Conservation (phyloP, 2,329 filamentous ascomycete genomes). For the Penicillium sp. region DNA sequence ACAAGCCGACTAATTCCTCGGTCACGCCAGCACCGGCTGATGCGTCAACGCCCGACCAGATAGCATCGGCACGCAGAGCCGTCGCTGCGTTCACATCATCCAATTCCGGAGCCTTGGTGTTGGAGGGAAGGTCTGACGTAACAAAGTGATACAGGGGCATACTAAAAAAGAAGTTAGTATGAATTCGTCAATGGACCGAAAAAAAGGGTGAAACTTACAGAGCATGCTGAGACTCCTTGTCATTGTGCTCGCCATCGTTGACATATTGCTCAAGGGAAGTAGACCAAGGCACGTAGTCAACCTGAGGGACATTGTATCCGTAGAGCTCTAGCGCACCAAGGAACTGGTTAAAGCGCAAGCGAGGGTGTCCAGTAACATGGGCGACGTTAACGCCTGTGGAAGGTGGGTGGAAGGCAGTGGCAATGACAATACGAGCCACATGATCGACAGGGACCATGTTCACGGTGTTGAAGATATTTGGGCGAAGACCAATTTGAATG, state of each 20-base stretch:
- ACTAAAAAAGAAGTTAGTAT: constrained; percentile 26
- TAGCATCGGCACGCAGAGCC: constrained; percentile 63
- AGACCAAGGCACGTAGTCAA: constrained; percentile 69
- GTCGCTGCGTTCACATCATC: constrained; percentile 68
- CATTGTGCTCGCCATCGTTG: constrained; percentile 55
- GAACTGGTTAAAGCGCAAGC: constrained; percentile 75
- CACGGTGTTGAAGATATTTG: constrained; percentile 79
- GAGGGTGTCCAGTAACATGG: constrained; percentile 77
- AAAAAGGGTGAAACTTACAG: constrained; percentile 46
- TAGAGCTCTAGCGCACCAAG: constrained; percentile 69
- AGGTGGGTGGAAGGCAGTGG: constrained; percentile 66
- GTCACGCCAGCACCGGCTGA: constrained; percentile 58
- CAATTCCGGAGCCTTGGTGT: constrained; percentile 70
- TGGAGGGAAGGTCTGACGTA: constrained; percentile 66
- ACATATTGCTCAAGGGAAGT: constrained; percentile 68
- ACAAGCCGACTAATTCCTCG: constrained; percentile 62
- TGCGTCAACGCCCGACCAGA: constrained; percentile 58
- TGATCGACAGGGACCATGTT: constrained; percentile 87
- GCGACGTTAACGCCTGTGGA: constrained; percentile 59
- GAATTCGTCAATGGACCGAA: neutral
- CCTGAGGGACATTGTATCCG: constrained; percentile 68
- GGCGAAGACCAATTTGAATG: constrained; percentile 71
- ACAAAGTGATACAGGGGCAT: constrained; percentile 75
- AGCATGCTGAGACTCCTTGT: constrained; percentile 64
- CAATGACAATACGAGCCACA: constrained; percentile 76